Evolutionary conservation across 192 early-diverging fungal genomes (phyloP).

Genomic region (Dispira parvispora): DNA sequence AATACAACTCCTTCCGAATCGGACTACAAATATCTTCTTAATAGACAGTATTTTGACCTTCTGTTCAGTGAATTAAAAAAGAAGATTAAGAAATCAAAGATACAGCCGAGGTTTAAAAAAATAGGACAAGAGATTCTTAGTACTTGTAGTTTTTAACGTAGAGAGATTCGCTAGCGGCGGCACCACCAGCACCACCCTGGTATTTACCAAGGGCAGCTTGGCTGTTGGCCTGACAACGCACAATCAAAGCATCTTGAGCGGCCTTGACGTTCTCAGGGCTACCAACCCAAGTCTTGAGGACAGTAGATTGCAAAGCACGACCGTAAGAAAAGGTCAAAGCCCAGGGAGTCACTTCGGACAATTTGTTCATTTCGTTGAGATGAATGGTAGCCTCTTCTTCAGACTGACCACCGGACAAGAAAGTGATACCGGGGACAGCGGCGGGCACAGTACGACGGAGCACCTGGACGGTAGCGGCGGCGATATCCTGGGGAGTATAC

Average conservation of each 20-base stretch:
- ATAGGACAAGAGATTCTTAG: constrained; percentile 7
- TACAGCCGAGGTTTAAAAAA: not conserved
- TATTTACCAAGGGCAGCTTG: constrained; percentile 20
- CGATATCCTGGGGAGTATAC: constrained; percentile 24
- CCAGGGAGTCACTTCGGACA: constrained; percentile 17
- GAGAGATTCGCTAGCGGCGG: constrained; percentile 15
- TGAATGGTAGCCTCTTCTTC: constrained; percentile 24
- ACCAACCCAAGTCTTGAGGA: constrained; percentile 24
- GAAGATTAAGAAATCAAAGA: too few species aligned
- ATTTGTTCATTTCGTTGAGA: constrained; percentile 25
- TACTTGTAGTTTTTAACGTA: constrained; percentile 30
- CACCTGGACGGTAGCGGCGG: constrained; percentile 20
- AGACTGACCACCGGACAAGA: constrained; percentile 27
- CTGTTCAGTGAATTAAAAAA: too few species aligned
- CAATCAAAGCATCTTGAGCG: constrained; percentile 20
- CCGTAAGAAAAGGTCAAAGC: constrained; percentile 27
- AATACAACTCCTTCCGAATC: too few species aligned
- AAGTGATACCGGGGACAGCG: constrained; percentile 28
- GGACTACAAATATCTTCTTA: too few species aligned
- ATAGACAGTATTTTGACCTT: too few species aligned
- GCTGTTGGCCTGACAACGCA: constrained; percentile 23
- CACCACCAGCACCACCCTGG: constrained; percentile 12
- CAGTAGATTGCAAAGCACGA: constrained; percentile 26
- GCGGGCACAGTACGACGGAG: constrained; percentile 25
- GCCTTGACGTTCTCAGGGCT: constrained; percentile 26